Base-by-base conservation (phyloP, 768 basidiomycete genomes). In the Pseudohyphozyma bogoriensis region DNA sequence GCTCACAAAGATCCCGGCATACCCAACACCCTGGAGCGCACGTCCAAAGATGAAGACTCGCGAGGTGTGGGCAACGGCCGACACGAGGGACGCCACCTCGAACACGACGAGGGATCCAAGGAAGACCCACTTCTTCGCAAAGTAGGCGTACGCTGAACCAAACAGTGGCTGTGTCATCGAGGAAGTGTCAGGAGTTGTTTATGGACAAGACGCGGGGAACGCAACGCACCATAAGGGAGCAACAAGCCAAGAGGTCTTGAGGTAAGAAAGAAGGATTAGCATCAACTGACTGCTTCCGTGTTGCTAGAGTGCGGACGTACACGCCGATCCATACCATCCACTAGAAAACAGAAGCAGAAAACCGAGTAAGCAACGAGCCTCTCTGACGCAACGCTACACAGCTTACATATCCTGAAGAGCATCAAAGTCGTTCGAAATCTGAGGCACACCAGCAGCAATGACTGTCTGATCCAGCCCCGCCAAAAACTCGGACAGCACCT, bases 391-490 rank as follows among this genome's bases (percentile, higher is more conserved):
- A 29, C 24, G n/a, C 28, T 12, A 10, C 13, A 10, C 46, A 18
- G n/a, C 51, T 52, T 7, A 64, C 18, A 18, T n/a, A n/a, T n/a
- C n/a, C n/a, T 10, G 37, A 37, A 18, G 15, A 0, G 58, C 55
- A 0, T 11, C 0, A n/a, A 64, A 64, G 18, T 64, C 37, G 45
- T 60, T 64, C 16, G 58, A 52, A 28, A 64, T 64, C 2, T 42
- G 42, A 0, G 55, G 55, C 0, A 58, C 60, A 5, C 51, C 44
- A 4, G 58, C 51, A 2, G 59, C 63, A 16, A 64, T 58, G 55
- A 64, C 60, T 9, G 63, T 64, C 35, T 64, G 59, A 32, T 64
- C 63, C 5, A 64, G 33, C 1, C 63, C 63, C 18, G 60, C 63
- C n/a, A 60, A 29, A 26, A 64, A 52, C 51, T 64, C 63, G 37